Evolutionary conservation across 2,329 filamentous ascomycete genomes (phyloP).

Genomic region (Xylaria sp.): DNA sequence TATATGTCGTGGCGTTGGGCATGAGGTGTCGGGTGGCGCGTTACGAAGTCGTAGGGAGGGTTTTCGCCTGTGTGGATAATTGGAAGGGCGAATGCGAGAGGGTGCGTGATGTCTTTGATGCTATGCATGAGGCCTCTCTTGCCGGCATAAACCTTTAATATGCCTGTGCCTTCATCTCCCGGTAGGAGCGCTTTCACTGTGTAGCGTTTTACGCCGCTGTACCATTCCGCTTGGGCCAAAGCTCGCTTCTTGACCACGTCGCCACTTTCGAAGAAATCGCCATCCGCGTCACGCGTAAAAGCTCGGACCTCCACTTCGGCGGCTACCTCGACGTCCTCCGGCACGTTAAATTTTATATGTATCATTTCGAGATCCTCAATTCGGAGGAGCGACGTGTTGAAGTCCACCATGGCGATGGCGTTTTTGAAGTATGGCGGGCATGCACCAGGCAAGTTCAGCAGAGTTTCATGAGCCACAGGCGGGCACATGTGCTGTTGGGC

Average conservation of each 20-base stretch:
- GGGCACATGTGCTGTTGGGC: conserved; percentile 94
- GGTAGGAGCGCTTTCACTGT: conserved; percentile 93
- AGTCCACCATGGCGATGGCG: conserved; percentile 81
- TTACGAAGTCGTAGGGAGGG: conserved; percentile 91
- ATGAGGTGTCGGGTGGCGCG: conserved; percentile 93
- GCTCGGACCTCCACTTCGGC: conserved; percentile 90
- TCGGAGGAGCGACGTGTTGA: conserved; percentile 85
- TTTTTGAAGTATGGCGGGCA: conserved; percentile 91
- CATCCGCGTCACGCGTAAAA: conserved; percentile 84
- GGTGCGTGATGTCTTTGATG: conserved; percentile 94
- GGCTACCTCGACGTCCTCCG: conserved; percentile 87
- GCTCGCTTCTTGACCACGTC: conserved; percentile 87
- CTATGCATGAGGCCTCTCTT: conserved; percentile 97
- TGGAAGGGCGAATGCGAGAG: conserved; percentile 88
- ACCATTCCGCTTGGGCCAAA: conserved; percentile 91
- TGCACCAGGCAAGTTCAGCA: conserved; percentile 86
- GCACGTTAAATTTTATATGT: conserved; percentile 87
- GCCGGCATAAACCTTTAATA: conserved; percentile 91
- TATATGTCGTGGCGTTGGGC: conserved; percentile 98
- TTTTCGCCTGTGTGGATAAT: conserved; percentile 92
- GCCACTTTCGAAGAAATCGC: conserved; percentile 92
- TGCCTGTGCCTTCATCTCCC: conserved; percentile 88
- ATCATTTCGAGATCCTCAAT: conserved; percentile 94
- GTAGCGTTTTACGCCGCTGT: conserved; percentile 85
- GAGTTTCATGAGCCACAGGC: conserved; percentile 82